Evolutionary conservation across 2,329 filamentous ascomycete species (phyloP).

Genomic region (Paracorniculantispora psalliotae): DNA sequence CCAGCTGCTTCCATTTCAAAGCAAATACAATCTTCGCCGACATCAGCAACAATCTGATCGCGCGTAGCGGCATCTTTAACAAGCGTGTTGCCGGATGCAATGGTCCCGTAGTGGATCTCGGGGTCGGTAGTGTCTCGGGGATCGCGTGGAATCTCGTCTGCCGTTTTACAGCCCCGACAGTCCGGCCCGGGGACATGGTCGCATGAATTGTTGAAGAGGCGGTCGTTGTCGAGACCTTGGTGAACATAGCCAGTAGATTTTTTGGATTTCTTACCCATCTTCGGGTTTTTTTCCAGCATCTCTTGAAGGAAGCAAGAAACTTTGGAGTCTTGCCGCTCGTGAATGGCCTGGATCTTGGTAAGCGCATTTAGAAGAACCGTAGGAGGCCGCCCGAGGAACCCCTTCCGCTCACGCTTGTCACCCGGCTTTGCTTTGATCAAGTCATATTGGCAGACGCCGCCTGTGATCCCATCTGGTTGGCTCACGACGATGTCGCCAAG

Average conservation of each 20-base stretch:
- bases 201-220: slow-evolving; percentile 9
- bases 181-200: slow-evolving; percentile 3
- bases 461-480: slow-evolving; percentile 13
- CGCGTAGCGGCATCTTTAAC: slow-evolving; percentile 17
- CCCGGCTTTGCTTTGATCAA: slow-evolving; percentile 15
- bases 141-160: not conserved
- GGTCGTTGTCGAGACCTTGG: slow-evolving; percentile 17
- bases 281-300: slow-evolving; percentile 4
- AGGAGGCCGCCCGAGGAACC: slow-evolving; percentile 15
- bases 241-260: slow-evolving; percentile 14
- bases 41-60: slow-evolving; percentile 1
- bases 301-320: slow-evolving; percentile 1
- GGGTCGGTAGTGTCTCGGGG: slow-evolving; percentile 11
- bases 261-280: not conserved
- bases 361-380: slow-evolving; percentile 15
- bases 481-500: slow-evolving; percentile 26
- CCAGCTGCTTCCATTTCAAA: slow-evolving; percentile 27
- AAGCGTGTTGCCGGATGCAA: slow-evolving; percentile 21
- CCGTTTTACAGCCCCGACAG: slow-evolving; percentile 5
- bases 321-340: slow-evolving; percentile 7
- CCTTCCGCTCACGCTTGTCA: slow-evolving; percentile 5
- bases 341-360: slow-evolving; percentile 8
- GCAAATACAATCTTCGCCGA: slow-evolving; percentile 17
- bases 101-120: slow-evolving; percentile 20
- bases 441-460: slow-evolving; percentile 23